Evolutionary conservation across 1,284 basidiomycete species (phyloP), one percentile per base, ranked within the genome.

Genomic region (Mycena sp.): DNA sequence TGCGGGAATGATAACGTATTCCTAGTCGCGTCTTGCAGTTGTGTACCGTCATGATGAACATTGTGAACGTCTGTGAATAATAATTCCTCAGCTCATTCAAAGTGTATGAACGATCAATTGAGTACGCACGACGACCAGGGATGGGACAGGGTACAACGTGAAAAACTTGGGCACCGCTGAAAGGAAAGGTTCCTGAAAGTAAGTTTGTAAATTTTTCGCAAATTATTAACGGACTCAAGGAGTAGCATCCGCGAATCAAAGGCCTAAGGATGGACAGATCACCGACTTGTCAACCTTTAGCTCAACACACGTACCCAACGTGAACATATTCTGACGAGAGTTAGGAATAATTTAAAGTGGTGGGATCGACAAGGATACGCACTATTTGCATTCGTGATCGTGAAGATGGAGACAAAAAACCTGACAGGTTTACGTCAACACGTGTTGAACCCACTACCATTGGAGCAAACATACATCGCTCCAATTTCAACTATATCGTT

Each of bases 31-130:
- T 41, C 23, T 38, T 58, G 61, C 61, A 63, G 35, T 63, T 57
- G 41, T 58, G 26, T 3, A 58, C 21, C n/a, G 61, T 63, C 48
- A 63, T 37, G 14, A 51, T 7, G 41, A 58, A 63, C 61, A 63
- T 63, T 7, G 35, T 57, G 35, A 40, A 63, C 14, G 61, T 57
- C 61, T 63, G 37, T 2, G n/a, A 17, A 58, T 4, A n/a, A n/a
- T n/a, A n/a, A n/a, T n/a, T n/a, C n/a, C n/a, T n/a, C n/a, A n/a
- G n/a, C n/a, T n/a, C n/a, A n/a, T n/a, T n/a, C n/a, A n/a, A n/a
- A n/a, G n/a, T n/a, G n/a, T n/a, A n/a, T n/a, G n/a, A n/a, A n/a
- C n/a, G n/a, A 23, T 46, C 25, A 25, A 46, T 6, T 21, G n/a
- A n/a, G 11, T 2, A 58, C 54, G 26, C 7, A 57, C 61, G 32